Evolutionary conservation across 495 filamentous ascomycete genomes (phyloP).

Genomic region (Margaritispora aquatica): DNA sequence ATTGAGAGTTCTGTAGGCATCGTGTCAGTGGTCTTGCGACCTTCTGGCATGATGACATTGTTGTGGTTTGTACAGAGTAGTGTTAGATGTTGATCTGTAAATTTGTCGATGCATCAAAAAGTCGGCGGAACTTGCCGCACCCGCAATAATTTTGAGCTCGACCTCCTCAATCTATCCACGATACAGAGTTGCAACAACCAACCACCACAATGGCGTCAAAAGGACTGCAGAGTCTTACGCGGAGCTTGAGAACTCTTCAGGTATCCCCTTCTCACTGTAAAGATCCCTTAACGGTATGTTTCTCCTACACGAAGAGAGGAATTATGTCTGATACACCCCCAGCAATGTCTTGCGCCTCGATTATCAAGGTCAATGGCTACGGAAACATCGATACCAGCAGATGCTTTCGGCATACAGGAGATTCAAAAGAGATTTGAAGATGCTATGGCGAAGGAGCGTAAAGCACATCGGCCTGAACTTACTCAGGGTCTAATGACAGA

Average conservation of each 20-base stretch:
- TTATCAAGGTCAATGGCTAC: conserved; percentile 71
- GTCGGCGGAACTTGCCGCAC: conserved; percentile 18
- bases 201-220: conserved; percentile 26
- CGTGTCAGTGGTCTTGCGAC: conserved; percentile 59
- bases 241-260: conserved; percentile 29
- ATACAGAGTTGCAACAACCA: not conserved
- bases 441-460: no score
- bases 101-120: conserved; percentile 17
- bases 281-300: conserved; percentile 38
- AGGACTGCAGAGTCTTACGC: conserved; percentile 31
- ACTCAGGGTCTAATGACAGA: no score
- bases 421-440: no score
- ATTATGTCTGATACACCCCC: conserved; percentile 9
- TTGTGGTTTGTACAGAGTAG: conserved; percentile 23
- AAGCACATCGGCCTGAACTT: no score
- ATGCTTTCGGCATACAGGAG: not conserved
- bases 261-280: conserved; percentile 10
- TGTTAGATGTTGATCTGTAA: conserved; percentile 12
- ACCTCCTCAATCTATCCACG: not conserved
- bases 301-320: not conserved
- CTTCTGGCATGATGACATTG: conserved; percentile 65
- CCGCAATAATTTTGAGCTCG: conserved; percentile 18
- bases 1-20: conserved; percentile 48
- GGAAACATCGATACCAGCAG: conserved; percentile 42
- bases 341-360: conserved; percentile 45